Evolutionary conservation across 2,329 filamentous ascomycete genomes (phyloP), one percentile per base, ranked within the genome.

Genomic region (Biscogniauxia marginata): DNA sequence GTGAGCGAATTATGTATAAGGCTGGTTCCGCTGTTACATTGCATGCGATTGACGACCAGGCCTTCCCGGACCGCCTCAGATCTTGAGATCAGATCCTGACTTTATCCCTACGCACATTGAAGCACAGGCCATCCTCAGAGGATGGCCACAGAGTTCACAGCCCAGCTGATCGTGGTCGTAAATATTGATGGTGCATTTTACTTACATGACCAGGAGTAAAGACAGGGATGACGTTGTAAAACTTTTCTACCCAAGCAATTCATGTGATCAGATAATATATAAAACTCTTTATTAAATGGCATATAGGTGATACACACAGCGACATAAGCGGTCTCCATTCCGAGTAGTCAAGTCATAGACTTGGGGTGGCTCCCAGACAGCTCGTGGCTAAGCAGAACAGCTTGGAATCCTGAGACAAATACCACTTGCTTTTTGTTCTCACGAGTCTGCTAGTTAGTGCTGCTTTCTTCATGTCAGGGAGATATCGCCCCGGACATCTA

Each of bases 401-500:
- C 30, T 39, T 16, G 51, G 47, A 44, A 53, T 45, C 18, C 16
- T 43, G 49, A 39, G 30, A 50, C 49, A 19, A 8, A 30, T 39
- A 18, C 25, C 20, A 21, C 18, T 46, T 46, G 43, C 43, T 46
- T 46, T 22, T 46, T 22, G 7, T 19, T 22, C 44, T 18, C 18
- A 46, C 20, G 16, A 21, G 20, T 5, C 34, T 46, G n/a, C 25
- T 22, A n/a, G 13, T 39, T 39, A 25, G 45, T 8, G 7, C 57
- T 59, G 54, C 57, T 59, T 59, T 56, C 53, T 51, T 45, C 18
- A 39, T 23, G 39, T 46, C 34, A 52, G 19, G 34, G 30, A 24
- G 8, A 9, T 43, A 48, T 19, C 23, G 18, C 48, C 46, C 3
- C 7, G 13, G 1, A 24, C 43, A 30, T 23, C 30, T 34, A 8